These are phyloP conservation scores for Pilasporangium apinafurcum DNA, from an alignment of 352 stramenopile species.

Conservation along the genomic window DNA sequence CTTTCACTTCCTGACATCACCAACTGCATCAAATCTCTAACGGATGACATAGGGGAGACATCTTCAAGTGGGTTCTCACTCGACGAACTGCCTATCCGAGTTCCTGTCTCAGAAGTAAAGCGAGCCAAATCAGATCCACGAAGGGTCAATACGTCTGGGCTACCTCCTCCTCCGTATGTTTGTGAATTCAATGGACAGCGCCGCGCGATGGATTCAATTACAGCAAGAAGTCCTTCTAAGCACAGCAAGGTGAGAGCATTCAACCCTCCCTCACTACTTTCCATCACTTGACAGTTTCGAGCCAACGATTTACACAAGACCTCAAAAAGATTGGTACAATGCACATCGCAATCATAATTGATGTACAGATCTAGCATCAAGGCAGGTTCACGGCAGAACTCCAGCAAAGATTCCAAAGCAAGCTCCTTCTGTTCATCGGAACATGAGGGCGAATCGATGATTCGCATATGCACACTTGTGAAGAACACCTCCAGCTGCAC, in stretches of 20 bases:
- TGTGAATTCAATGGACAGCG: conserved; percentile 62
- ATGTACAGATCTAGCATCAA: conserved; percentile 99
- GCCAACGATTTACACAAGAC: conserved; percentile 93
- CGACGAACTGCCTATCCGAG: conserved; percentile 12
- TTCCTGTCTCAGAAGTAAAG: conserved; percentile 56
- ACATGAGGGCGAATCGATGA: conserved; percentile 84
- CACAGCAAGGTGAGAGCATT: conserved; percentile 71
- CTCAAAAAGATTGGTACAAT: conserved; percentile 99
- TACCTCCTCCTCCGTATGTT: conserved; percentile 17
- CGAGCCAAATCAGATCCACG: conserved; percentile 63
- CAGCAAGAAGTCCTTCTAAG: conserved; percentile 85
- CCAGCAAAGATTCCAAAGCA: conserved; percentile 91
- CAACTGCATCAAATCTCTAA: conserved; percentile 78
- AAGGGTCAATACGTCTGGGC: conserved; percentile 29
- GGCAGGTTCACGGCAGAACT: conserved; percentile 96
- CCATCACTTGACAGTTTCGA: conserved; percentile 78
- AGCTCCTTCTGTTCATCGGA: conserved; percentile 83
- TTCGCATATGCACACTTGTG: conserved; percentile 95
- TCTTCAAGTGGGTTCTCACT: conserved; percentile 64
- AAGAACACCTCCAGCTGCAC: conserved; percentile 99
- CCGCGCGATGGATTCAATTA: conserved; percentile 91
- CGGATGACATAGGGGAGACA: conserved; percentile 79
- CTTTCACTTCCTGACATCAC: conserved; percentile 77
- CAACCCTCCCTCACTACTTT: conserved; percentile 43
- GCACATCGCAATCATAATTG: conserved; percentile 99